Conservation (phyloP, 2,329 filamentous ascomycete genomes). For the Colletotrichum caudatum region DNA sequence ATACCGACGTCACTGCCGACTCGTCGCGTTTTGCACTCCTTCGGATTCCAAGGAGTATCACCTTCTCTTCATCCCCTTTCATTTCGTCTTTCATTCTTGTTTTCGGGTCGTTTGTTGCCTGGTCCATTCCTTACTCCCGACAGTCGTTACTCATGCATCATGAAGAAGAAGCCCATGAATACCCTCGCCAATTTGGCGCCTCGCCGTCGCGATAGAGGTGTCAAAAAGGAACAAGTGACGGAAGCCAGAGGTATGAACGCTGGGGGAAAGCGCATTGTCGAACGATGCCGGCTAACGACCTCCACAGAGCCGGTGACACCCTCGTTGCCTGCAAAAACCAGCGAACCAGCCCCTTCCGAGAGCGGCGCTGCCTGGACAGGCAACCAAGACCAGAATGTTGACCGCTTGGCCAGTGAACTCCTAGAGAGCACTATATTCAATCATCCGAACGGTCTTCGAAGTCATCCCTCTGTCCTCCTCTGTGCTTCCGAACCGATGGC, state of each 20-base stretch:
- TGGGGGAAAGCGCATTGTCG: background rate
- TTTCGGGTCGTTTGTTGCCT: background rate
- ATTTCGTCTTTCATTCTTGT: background rate
- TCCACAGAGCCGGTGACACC: background rate
- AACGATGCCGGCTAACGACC: conserved; percentile 5
- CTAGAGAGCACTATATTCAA: conserved; percentile 33
- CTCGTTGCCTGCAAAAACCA: conserved; percentile 13
- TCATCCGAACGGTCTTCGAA: conserved; percentile 36
- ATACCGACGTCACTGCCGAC: background rate
- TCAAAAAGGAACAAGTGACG: background rate
- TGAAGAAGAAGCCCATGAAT: conserved; percentile 36
- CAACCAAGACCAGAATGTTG: conserved; percentile 21
- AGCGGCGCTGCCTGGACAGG: background rate
- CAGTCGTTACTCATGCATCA: conserved; percentile 12
- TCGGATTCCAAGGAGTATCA: background rate
- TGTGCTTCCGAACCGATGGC: conserved; percentile 14
- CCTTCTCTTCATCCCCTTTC: too few species aligned
- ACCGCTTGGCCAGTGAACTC: conserved; percentile 35
- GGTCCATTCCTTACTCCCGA: conserved; percentile 18
- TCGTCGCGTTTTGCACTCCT: background rate
- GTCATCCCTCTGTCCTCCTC: conserved; percentile 34
- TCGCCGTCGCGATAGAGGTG: conserved; percentile 29
- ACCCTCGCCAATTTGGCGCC: conserved; percentile 31
- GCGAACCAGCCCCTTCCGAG: background rate
- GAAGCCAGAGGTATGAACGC: conserved; percentile 21